A percentile compares a stretch with the other conserved stretches of the same genome.
Evolutionary conservation across 1,284 basidiomycete species (phyloP).

Genomic region (Papiliotrema terrestris): DNA sequence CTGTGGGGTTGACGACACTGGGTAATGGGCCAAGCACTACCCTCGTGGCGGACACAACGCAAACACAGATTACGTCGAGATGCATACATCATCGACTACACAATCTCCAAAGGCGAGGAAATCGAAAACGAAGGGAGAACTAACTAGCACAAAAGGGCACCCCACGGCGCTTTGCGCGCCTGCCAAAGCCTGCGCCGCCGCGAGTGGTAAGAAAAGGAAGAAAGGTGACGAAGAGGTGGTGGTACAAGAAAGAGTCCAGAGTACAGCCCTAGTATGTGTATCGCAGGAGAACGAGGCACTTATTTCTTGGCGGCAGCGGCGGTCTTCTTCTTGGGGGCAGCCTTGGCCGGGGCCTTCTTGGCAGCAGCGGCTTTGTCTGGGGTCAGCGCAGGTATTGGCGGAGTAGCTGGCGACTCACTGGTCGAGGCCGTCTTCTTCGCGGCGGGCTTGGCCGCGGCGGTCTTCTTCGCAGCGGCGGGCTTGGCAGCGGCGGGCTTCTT

Average conservation of each 20-base stretch:
- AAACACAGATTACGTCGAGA: too few relatives aligned
- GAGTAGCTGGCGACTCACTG: conserved; percentile 6
- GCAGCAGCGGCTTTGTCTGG: conserved; percentile 35
- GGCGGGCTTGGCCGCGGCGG: conserved; percentile 10
- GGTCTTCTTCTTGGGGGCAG: conserved; percentile 48
- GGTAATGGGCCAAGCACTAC: too few relatives aligned
- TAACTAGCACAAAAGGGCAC: neutral
- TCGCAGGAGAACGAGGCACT: neutral
- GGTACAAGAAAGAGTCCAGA: neutral
- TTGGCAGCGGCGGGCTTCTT: conserved; percentile 38
- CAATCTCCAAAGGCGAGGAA: neutral
- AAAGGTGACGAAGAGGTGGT: neutral
- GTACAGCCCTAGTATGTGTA: neutral
- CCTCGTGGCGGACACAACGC: too few relatives aligned
- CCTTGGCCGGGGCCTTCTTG: conserved; percentile 50
- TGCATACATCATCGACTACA: neutral
- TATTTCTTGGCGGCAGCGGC: conserved; percentile 20
- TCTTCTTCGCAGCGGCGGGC: conserved; percentile 44
- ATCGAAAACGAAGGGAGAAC: neutral
- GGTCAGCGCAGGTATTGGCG: neutral
- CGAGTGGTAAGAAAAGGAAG: neutral
- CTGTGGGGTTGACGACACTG: too few relatives aligned
- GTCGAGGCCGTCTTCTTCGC: conserved; percentile 17
- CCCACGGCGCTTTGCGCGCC: neutral
- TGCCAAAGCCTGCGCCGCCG: neutral